Conservation (phyloP, 2,329 filamentous ascomycete species). For the Aspergillus novofumigatus region DNA sequence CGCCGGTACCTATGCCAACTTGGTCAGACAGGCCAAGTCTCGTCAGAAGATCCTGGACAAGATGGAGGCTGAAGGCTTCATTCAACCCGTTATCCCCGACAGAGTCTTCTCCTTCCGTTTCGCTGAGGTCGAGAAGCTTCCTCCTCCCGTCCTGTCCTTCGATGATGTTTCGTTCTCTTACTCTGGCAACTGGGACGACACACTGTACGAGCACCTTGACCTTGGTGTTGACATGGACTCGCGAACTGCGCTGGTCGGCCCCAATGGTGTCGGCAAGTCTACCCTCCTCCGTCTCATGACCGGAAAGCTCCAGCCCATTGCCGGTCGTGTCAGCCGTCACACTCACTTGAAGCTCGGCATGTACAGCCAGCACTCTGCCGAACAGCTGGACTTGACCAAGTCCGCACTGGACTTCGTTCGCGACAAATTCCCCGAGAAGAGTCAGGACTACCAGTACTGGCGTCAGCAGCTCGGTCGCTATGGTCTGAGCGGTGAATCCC, state of each 20-base stretch:
- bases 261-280: constrained; percentile 99
- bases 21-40: constrained; percentile 98
- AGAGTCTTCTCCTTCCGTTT: constrained; percentile 96
- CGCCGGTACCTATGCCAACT: constrained; percentile 98
- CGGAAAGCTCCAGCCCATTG: constrained; percentile 81
- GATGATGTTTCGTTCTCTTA: constrained; percentile 98
- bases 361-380: constrained; percentile 97
- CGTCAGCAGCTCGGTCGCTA: constrained; percentile 94
- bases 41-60: constrained; percentile 99
- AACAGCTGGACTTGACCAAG: constrained; percentile 98
- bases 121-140: constrained; percentile 98
- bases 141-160: constrained; percentile 91
- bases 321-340: constrained; percentile 79
- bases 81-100: constrained; percentile 81
- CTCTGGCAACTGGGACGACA: constrained; percentile 82
- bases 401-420: constrained; percentile 95
- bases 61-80: constrained; percentile 99
- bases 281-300: constrained; percentile 96
- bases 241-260: constrained; percentile 90
- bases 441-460: constrained; percentile 99
- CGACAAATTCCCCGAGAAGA: constrained; percentile 84
- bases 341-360: constrained; percentile 97
- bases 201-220: constrained; percentile 93
- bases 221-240: constrained; percentile 99
- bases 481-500: constrained; percentile 85